Evolutionary conservation across 306 rosid genomes (phyloP).

Genomic region (Cucurbita maxima): DNA sequence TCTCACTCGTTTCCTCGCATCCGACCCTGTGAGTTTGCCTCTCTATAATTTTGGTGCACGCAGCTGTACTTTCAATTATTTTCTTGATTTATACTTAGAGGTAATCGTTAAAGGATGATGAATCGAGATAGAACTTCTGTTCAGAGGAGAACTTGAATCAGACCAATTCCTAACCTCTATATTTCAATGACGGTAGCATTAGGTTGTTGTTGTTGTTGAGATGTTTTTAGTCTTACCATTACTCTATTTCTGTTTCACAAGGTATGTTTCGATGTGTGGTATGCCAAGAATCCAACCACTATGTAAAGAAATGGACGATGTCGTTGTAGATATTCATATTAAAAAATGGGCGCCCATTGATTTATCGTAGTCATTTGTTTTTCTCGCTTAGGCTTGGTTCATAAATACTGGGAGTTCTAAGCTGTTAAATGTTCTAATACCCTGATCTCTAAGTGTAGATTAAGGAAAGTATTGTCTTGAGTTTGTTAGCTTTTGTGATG

Average conservation of each 20-base stretch:
- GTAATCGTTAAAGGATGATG: background rate
- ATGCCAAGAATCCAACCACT: background rate
- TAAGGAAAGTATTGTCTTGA: background rate
- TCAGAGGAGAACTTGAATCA: background rate
- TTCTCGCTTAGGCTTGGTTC: background rate
- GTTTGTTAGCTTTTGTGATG: background rate
- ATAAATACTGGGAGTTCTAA: background rate
- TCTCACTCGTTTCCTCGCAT: slow-evolving; percentile 65
- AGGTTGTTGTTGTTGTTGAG: background rate
- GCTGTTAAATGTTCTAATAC: background rate
- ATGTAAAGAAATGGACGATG: background rate
- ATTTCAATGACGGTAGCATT: background rate
- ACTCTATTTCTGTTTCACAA: background rate
- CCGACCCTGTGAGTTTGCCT: slow-evolving; percentile 40
- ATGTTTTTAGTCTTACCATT: background rate
- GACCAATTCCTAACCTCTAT: background rate
- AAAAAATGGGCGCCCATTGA: background rate
- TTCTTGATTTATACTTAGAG: background rate
- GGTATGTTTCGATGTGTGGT: background rate
- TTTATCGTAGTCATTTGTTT: background rate
- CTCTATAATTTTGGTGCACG: background rate
- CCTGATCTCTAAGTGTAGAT: background rate
- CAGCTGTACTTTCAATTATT: background rate
- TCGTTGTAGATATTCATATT: background rate
- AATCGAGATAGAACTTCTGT: background rate